Percentiles rank a stretch among this genome's conserved stretches.
phyloP scores from a whole-genome alignment of 805 yeast species.

The Starmerella asiatica region DNA sequence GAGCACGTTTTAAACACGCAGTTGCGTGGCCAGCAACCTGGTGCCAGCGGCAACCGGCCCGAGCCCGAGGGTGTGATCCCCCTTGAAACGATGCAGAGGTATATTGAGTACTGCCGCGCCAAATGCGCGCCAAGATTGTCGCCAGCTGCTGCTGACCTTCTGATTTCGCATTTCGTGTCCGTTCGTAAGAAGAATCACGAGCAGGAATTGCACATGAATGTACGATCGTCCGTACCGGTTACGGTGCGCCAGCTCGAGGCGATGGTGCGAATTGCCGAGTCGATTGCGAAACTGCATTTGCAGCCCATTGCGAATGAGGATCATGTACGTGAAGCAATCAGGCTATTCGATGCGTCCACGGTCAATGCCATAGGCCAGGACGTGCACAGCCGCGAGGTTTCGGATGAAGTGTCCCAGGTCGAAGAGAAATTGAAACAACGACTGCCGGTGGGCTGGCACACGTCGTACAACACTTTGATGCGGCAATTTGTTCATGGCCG shows the following conservation, averaged over 20 bases:
- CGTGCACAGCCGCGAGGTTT: conserved; percentile 27
- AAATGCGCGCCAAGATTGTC: conserved; percentile 89
- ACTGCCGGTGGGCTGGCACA: conserved; percentile 92
- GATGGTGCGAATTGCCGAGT: conserved; percentile 86
- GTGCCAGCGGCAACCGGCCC: conserved; percentile 31
- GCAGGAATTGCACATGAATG: conserved; percentile 69
- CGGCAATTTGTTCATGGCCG: conserved; percentile 45
- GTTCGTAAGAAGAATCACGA: conserved; percentile 72
- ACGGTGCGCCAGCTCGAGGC: conserved; percentile 97
- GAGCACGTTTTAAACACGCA: conserved; percentile 91
- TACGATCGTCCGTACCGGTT: conserved; percentile 89
- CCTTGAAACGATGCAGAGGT: conserved; percentile 78
- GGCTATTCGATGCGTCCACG: conserved; percentile 90
- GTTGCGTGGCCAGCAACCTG: conserved; percentile 49
- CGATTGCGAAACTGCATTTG: conserved; percentile 74
- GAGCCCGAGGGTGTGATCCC: conserved; percentile 67
- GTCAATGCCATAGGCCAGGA: conserved; percentile 84
- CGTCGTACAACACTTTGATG: conserved; percentile 69
- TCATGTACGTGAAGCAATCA: conserved; percentile 90
- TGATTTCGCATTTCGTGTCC: conserved; percentile 83
- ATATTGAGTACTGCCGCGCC: conserved; percentile 76
- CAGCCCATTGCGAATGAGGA: conserved; percentile 72
- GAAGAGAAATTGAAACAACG: conserved; percentile 79
- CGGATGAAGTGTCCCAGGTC: conserved; percentile 60
- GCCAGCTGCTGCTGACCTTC: conserved; percentile 75